phyloP scores from a whole-genome alignment of 805 yeast genomes.

The Schwanniomyces pseudopolymorphus region DNA sequence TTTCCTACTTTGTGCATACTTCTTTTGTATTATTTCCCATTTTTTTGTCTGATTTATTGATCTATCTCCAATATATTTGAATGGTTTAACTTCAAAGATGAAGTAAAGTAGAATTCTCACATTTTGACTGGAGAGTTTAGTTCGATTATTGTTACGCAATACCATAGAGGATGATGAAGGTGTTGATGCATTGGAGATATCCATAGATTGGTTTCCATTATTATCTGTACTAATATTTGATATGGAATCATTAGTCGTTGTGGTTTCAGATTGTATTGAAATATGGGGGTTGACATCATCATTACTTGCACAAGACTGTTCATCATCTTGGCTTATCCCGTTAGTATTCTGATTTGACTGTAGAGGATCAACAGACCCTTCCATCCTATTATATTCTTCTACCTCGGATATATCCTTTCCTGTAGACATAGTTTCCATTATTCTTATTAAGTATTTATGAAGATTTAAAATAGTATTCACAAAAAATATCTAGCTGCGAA shows the following conservation, averaged over 20 bases:
- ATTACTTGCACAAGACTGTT: neutral
- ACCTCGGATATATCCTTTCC: neutral
- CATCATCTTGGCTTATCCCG: neutral
- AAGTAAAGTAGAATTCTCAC: conserved; percentile 29
- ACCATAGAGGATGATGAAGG: conserved; percentile 1
- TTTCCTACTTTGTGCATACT: conserved; percentile 18
- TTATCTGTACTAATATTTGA: conserved; percentile 2
- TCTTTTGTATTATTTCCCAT: conserved; percentile 33
- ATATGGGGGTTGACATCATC: neutral
- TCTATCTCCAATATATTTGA: conserved; percentile 37
- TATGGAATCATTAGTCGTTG: conserved; percentile 1
- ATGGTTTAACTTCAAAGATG: conserved; percentile 31
- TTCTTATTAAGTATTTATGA: neutral
- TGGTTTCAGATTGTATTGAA: neutral
- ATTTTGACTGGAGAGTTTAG: conserved; percentile 27
- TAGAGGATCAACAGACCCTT: neutral
- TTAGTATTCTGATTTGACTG: neutral
- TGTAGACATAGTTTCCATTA: neutral
- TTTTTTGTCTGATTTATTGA: conserved; percentile 31
- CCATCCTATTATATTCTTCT: neutral
- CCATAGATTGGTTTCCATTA: conserved; percentile 1
- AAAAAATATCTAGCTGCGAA: neutral
- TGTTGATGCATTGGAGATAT: neutral
- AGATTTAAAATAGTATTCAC: neutral
- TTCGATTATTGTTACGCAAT: conserved; percentile 12